phyloP scores from a whole-genome alignment of 2,329 filamentous ascomycete species.

The Paracoccidioides brasiliensis region DNA sequence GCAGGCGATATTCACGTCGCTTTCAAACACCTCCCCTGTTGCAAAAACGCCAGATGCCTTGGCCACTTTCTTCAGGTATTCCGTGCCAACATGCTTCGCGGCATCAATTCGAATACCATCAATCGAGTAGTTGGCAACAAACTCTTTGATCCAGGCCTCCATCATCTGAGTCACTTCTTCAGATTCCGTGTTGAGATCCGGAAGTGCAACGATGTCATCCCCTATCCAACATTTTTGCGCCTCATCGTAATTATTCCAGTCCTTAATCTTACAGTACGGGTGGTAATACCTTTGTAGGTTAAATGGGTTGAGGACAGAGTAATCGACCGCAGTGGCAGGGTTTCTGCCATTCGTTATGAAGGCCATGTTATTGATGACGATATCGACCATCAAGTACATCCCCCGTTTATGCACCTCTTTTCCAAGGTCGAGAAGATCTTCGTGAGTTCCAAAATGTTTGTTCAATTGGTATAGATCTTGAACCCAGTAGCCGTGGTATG shows the following conservation, averaged over 20 bases:
- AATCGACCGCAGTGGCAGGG: slow-evolving; percentile 38
- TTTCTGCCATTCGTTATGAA: slow-evolving; percentile 33
- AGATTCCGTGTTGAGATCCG: slow-evolving; percentile 36
- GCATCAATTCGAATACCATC: slow-evolving; percentile 42
- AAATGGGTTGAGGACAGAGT: slow-evolving; percentile 41
- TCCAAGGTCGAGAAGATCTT: slow-evolving; percentile 36
- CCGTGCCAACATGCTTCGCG: slow-evolving; percentile 33
- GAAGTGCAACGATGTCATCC: slow-evolving; percentile 43
- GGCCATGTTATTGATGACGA: slow-evolving; percentile 31
- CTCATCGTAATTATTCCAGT: slow-evolving; percentile 41
- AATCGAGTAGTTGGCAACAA: slow-evolving; percentile 33
- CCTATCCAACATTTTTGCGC: slow-evolving; percentile 41
- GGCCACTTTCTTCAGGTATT: slow-evolving; percentile 30
- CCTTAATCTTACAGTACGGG: slow-evolving; percentile 38
- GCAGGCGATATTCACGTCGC: slow-evolving; percentile 27
- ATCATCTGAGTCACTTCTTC: slow-evolving; percentile 28
- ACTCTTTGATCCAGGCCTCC: slow-evolving; percentile 27
- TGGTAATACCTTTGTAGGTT: slow-evolving; percentile 49
- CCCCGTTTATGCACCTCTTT: slow-evolving; percentile 32
- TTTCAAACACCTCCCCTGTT: slow-evolving; percentile 35
- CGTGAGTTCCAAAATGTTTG: slow-evolving; percentile 35
- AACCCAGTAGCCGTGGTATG: slow-evolving; percentile 41
- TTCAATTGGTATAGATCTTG: slow-evolving; percentile 38
- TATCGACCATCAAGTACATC: slow-evolving; percentile 42
- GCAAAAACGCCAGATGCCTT: slow-evolving; percentile 31